These are phyloP conservation scores for Blastobotrys arbuscula DNA, from an alignment of 1,139 yeast species.

Conservation along the genomic window DNA sequence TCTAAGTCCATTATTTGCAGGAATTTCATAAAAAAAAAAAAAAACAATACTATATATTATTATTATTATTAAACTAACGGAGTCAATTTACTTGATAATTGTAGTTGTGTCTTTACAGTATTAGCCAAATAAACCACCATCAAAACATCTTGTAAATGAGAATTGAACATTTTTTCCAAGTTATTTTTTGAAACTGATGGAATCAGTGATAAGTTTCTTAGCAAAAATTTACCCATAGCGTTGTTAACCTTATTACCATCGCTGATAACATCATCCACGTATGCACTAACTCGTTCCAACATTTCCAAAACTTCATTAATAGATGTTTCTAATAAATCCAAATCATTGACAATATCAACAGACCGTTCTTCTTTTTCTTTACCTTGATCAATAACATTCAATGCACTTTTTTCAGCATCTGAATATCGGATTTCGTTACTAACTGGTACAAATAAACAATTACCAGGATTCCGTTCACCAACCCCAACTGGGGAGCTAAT, in stretches of 20 bases:
- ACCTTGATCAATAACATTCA: conserved; percentile 35
- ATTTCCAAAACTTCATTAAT: conserved; percentile 51
- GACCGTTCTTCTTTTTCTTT: conserved; percentile 35
- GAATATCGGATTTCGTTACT: conserved; percentile 60
- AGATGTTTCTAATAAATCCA: conserved; percentile 49
- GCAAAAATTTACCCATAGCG: conserved; percentile 59
- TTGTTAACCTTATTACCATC: conserved; percentile 41
- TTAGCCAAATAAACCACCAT: conserved; percentile 81
- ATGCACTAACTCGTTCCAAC: conserved; percentile 52
- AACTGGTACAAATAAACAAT: conserved; percentile 74
- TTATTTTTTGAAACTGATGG: conserved; percentile 58
- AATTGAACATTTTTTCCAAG: conserved; percentile 58
- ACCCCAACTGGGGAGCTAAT: conserved; percentile 74
- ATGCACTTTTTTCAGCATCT: conserved; percentile 46
- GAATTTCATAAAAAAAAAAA: conserved; percentile 19
- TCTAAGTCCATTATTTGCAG: conserved; percentile 34
- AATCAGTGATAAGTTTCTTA: conserved; percentile 55
- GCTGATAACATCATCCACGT: conserved; percentile 41
- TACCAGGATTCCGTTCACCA: conserved; percentile 45
- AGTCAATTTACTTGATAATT: conserved; percentile 70
- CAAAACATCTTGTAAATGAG: conserved; percentile 74
- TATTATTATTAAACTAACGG: conserved; percentile 37
- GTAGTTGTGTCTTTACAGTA: conserved; percentile 81
- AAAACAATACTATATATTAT: neutral
- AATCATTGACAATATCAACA: conserved; percentile 38